Evolutionary conservation across 192 early-diverging fungal species (phyloP).

Genomic region (Umbelopsis sp.): DNA sequence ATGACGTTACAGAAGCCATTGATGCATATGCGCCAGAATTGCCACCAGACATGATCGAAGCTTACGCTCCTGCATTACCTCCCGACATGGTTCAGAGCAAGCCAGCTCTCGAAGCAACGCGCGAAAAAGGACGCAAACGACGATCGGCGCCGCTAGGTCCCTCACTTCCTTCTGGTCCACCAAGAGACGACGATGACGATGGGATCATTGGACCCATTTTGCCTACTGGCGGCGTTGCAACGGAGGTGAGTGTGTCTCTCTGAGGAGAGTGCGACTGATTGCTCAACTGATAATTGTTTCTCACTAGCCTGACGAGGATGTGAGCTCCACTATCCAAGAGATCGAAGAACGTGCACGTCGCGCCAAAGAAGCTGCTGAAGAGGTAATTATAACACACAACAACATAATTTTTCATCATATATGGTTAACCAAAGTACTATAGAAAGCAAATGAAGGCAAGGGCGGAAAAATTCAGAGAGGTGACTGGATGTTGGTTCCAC

Average conservation of each 20-base stretch:
- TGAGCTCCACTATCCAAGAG: constrained; percentile 31
- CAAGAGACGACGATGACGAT: constrained; percentile 26
- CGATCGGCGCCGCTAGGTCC: constrained; percentile 26
- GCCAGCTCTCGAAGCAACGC: not conserved
- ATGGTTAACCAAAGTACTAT: not conserved
- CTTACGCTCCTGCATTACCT: constrained; percentile 35
- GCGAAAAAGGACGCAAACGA: constrained; percentile 10
- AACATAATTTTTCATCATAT: not conserved
- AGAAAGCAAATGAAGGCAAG: constrained; percentile 3
- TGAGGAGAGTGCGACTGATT: not conserved
- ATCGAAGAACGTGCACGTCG: constrained; percentile 38
- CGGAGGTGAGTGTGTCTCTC: constrained; percentile 17
- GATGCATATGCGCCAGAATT: constrained; percentile 36
- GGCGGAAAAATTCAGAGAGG: constrained; percentile 29
- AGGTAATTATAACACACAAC: constrained; percentile 2
- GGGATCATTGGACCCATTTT: constrained; percentile 31
- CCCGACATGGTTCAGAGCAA: constrained; percentile 31
- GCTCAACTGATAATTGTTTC: not conserved
- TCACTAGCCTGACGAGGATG: not conserved
- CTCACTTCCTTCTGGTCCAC: constrained; percentile 25
- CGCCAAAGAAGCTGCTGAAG: constrained; percentile 25
- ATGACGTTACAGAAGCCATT: constrained; percentile 14
- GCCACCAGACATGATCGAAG: constrained; percentile 36
- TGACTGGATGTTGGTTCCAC: constrained; percentile 42
- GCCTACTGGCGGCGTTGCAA: constrained; percentile 20